Conservation (phyloP, 495 filamentous ascomycete genomes). For the Gamarada debralockiae region DNA sequence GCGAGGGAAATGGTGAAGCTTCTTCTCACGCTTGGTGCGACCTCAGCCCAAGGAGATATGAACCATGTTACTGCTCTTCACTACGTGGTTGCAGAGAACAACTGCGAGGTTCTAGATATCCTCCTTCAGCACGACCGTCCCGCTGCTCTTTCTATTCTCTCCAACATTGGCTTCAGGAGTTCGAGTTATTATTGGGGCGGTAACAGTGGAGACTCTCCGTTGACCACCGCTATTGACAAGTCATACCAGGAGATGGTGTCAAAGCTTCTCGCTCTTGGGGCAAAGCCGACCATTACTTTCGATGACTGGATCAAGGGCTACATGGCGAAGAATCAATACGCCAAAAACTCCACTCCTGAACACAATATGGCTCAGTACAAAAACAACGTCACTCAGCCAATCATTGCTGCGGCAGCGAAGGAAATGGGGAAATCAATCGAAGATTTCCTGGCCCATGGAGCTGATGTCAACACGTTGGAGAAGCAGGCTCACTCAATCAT, state of each 20-base stretch:
- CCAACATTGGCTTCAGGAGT: constrained; percentile 45
- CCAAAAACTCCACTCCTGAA: constrained; percentile 27
- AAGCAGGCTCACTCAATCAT: constrained; percentile 30
- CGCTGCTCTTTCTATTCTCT: constrained; percentile 57
- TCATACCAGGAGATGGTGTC: constrained; percentile 31
- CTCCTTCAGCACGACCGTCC: constrained; percentile 57
- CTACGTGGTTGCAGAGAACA: constrained; percentile 41
- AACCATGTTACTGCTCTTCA: constrained; percentile 57
- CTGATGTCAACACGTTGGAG: constrained; percentile 49
- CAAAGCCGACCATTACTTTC: constrained; percentile 34
- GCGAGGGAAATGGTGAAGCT: constrained; percentile 54
- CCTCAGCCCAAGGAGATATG: constrained; percentile 66
- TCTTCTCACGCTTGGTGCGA: constrained; percentile 67
- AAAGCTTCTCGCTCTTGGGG: constrained; percentile 43
- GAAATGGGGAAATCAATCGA: constrained; percentile 47
- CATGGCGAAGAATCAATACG: constrained; percentile 23
- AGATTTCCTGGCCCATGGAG: constrained; percentile 55
- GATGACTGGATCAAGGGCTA: constrained; percentile 38
- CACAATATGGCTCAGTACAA: constrained; percentile 38
- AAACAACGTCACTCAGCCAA: constrained; percentile 46
- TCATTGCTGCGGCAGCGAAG: constrained; percentile 51
- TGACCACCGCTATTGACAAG: constrained; percentile 42
- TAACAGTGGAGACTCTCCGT: constrained; percentile 27
- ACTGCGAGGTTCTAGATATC: constrained; percentile 49
- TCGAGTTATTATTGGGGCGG: constrained; percentile 1